Evolutionary conservation across 768 basidiomycete genomes (phyloP).

Genomic region (Dentipellis fragilis): DNA sequence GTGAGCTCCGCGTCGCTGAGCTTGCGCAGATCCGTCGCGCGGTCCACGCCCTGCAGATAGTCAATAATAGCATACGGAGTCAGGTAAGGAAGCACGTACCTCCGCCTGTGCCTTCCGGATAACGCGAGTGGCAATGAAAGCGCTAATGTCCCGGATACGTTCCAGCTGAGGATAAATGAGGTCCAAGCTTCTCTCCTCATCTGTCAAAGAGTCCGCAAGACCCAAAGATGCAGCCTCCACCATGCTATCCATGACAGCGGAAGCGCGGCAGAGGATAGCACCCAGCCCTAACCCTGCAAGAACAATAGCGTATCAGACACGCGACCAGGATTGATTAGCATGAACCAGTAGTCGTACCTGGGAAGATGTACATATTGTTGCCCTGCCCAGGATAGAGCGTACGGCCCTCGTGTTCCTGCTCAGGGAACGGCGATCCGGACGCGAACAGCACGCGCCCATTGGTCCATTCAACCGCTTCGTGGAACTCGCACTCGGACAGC

Average conservation of each 20-base stretch:
- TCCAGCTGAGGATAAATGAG: slow-evolving; percentile 80
- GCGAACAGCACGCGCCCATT: slow-evolving; percentile 77
- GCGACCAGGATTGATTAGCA: neutral
- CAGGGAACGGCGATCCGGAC: slow-evolving; percentile 78
- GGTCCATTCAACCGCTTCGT: slow-evolving; percentile 63
- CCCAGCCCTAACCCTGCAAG: slow-evolving; percentile 61
- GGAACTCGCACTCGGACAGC: slow-evolving; percentile 74
- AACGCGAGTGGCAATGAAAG: slow-evolving; percentile 60
- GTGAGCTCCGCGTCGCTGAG: slow-evolving; percentile 48
- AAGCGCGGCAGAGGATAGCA: slow-evolving; percentile 59
- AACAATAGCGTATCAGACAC: slow-evolving; percentile 1
- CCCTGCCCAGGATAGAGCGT: slow-evolving; percentile 76
- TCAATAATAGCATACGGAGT: slow-evolving; percentile 1
- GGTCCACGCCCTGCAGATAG: slow-evolving; percentile 16
- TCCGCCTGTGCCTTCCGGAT: slow-evolving; percentile 75
- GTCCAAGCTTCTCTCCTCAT: slow-evolving; percentile 53
- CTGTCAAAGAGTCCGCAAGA: slow-evolving; percentile 61
- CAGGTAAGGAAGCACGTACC: slow-evolving; percentile 27
- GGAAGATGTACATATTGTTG: slow-evolving; percentile 90
- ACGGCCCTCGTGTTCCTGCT: slow-evolving; percentile 43
- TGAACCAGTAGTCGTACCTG: slow-evolving; percentile 27
- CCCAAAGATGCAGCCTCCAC: slow-evolving; percentile 82
- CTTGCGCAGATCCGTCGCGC: slow-evolving; percentile 33
- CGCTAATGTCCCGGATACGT: slow-evolving; percentile 80
- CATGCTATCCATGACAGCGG: slow-evolving; percentile 74